Conservation (phyloP, 228 moss, liverwort and hornwort species). For the Sphagnum fallax region DNA sequence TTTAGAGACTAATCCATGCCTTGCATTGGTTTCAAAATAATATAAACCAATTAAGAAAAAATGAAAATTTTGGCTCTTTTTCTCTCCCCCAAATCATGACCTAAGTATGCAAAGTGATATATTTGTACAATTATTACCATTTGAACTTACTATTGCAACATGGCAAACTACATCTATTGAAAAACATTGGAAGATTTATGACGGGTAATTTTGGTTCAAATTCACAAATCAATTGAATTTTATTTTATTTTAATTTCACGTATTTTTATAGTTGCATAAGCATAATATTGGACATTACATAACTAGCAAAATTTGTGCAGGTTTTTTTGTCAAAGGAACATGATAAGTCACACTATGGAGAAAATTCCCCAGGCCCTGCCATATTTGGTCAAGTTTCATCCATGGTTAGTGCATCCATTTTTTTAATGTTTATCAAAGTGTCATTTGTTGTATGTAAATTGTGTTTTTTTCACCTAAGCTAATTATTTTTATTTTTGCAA, state of each 20-base stretch:
- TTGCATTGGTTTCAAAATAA: no score
- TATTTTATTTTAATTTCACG: background rate
- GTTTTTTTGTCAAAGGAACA: conserved; percentile 48
- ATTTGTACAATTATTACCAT: no score
- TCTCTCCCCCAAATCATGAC: no score
- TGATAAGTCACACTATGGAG: conserved; percentile 40
- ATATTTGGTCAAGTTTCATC: conserved; percentile 42
- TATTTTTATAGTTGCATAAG: background rate
- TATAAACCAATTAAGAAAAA: no score
- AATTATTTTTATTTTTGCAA: background rate
- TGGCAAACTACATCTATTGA: background rate
- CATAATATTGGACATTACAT: background rate
- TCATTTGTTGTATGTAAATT: background rate
- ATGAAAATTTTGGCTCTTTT: no score
- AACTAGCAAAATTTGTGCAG: conserved; percentile 8
- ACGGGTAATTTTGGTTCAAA: background rate
- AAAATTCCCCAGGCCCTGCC: conserved; percentile 42
- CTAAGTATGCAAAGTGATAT: no score
- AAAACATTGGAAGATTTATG: background rate
- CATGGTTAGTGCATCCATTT: conserved; percentile 22
- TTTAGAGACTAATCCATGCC: no score
- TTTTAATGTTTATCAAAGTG: background rate
- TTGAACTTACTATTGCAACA: background rate
- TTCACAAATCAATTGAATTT: background rate
- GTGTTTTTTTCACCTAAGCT: background rate